Evolutionary conservation across 2,329 filamentous ascomycete genomes (phyloP), one percentile per base, ranked within the genome.

Genomic region (Mycosphaerella arachidis): DNA sequence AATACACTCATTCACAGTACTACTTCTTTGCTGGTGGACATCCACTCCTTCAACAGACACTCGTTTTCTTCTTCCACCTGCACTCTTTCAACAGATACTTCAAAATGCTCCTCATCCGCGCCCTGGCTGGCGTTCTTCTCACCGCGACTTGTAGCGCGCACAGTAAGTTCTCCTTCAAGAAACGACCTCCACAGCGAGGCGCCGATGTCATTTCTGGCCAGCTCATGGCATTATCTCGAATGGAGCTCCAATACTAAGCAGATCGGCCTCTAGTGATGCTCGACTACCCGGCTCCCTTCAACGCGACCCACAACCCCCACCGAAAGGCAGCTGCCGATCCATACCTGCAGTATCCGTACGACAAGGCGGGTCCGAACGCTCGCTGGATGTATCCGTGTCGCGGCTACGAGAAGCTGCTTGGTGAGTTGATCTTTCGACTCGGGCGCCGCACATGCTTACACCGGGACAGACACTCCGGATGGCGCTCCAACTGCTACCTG

Each of bases 231-330:
- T 24, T 24, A 24, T 24, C 4, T 35, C 31, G 8, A 12, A 16
- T 18, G 13, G 29, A 9, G 7, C 4, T 24, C 1, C 48, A 35
- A 33, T 56, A 63, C 48, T 61, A 43, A 43, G 4, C n/a, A n/a
- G 40, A 6, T 7, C 13, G 5, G 7, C 24, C 8, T 43, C 3
- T 43, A 43, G 40, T 65, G 77, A 74, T 74, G 60, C 73, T 80
- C 33, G 63, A 70, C 66, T 77, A 73, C 55, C 78, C 78, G 6
- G 70, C 76, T 4, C 72, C 78, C 1, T 75, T 81, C 57, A 77
- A 74, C 54, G 76, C 74, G 20, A 69, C 73, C 45, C 78, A 79
- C 66, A 79, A 79, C 59, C 77, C 77, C 20, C 71, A 77, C 68
- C 73, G 71, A 48, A 68, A 68, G 43, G 72, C 67, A n/a, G 54